These are phyloP conservation scores for Fusarium chlamydosporum DNA, from an alignment of 2,329 filamentous ascomycete species.

Conservation along the genomic window DNA sequence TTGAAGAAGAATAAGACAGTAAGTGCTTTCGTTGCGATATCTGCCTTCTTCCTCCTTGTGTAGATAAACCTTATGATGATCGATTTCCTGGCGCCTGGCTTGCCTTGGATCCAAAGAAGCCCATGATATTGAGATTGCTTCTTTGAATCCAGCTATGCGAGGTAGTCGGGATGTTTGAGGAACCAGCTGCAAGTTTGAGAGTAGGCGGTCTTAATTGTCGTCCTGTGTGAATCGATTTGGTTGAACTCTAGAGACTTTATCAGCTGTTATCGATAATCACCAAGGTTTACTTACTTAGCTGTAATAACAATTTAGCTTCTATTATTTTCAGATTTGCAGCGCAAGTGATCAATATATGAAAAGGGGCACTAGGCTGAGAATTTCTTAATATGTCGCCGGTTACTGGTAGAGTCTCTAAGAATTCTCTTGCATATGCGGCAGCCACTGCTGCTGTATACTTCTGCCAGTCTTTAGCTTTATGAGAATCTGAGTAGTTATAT, in stretches of 20 bases:
- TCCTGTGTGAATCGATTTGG: constrained; percentile 56
- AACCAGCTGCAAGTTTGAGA: constrained; percentile 44
- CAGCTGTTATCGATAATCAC: background rate
- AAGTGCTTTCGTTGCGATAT: background rate
- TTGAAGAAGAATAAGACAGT: constrained; percentile 67
- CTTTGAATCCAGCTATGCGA: constrained; percentile 13
- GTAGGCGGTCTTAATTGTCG: constrained; percentile 56
- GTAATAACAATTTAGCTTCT: background rate
- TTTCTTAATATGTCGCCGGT: background rate
- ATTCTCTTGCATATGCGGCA: background rate
- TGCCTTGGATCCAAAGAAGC: constrained; percentile 64
- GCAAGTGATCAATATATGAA: background rate
- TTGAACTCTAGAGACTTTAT: constrained; percentile 57
- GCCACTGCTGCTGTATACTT: background rate
- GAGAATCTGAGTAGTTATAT: background rate
- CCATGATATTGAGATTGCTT: constrained; percentile 38
- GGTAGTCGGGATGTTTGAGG: constrained; percentile 2
- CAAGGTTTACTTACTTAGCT: background rate
- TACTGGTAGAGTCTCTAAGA: background rate
- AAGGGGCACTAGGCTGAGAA: background rate
- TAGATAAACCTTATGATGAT: constrained; percentile 61
- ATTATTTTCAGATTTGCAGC: background rate
- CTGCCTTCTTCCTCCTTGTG: constrained; percentile 11
- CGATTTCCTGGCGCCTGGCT: constrained; percentile 63
- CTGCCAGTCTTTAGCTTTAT: background rate